Conservation (phyloP, 73 alveolate genomes). For the Symbiodinium pilosum region DNA sequence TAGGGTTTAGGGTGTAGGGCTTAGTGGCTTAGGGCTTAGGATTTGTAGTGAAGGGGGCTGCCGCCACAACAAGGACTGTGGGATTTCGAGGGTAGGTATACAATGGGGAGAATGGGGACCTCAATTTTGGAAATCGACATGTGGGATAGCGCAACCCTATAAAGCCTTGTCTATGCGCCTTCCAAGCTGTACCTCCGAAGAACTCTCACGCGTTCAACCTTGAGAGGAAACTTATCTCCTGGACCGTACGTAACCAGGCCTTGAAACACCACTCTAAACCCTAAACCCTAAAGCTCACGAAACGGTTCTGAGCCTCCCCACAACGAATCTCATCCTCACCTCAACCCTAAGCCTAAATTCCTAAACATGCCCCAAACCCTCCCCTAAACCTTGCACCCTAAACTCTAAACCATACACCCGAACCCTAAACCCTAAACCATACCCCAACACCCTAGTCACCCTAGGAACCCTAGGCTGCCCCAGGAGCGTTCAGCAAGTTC, state of each 20-base stretch:
- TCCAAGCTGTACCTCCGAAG: no score
- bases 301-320: not conserved
- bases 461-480: no score
- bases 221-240: no score
- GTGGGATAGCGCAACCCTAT: no score
- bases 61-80: no score
- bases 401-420: not conserved
- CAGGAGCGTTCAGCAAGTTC: conserved; percentile 95
- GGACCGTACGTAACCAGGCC: not conserved
- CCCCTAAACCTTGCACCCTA: not conserved
- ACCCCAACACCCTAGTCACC: not conserved
- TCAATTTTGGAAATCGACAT: no score
- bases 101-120: no score
- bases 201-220: no score
- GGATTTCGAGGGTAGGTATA: no score
- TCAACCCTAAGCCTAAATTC: not conserved
- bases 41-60: not conserved
- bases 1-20: not conserved
- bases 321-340: not conserved
- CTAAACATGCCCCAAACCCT: not conserved
- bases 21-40: not conserved
- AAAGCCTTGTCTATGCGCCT: no score
- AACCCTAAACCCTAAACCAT: not conserved
- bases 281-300: no score
- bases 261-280: not conserved